Base-by-base conservation (phyloP, 164 flowering plant species). In the Akebia trifoliata region DNA sequence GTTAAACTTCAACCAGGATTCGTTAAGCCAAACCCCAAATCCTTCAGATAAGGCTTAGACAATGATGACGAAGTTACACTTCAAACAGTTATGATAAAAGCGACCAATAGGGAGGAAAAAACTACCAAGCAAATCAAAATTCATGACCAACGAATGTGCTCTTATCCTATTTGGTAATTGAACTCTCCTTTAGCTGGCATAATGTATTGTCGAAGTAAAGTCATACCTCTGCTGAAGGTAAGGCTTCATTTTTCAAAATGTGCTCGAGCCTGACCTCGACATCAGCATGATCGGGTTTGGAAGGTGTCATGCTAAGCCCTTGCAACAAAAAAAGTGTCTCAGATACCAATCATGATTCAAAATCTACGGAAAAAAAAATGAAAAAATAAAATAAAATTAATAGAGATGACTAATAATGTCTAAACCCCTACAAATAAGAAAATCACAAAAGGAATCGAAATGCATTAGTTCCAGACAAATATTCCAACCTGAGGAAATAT, bases 401-500 rank as follows among this genome's bases (percentile, higher is more conserved):
- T 9, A 48, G 40, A 1, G 25, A 20, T 29, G 17, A 34, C 6
- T 15, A 50, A 17, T 37, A 34, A 25, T n/a, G 1, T 12, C 14
- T 9, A 57, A 0, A 26, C 17, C 11, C n/a, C 37, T 34, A 56
- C 46, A 8, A 54, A 14, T 17, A 4, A 18, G n/a, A n/a, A n/a
- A n/a, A n/a, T n/a, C n/a, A 38, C 20, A 31, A 39, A 8, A 6
- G 30, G 32, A 17, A 12, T 18, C 17, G 36, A 10, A 34, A 8
- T 2, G 42, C 29, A 50, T 18, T 50, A 59, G 8, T 18, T 18
- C 6, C n/a, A n/a, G n/a, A 68, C n/a, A n/a, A n/a, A n/a, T n/a
- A n/a, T n/a, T n/a, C 72, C 26, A 57, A 88, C 87, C 92, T 76
- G 86, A 69, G 39, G 70, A 54, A 50, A 56, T 70, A 63, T 75